These are phyloP conservation scores for Funneliformis mosseae DNA, from an alignment of 192 early-diverging fungal species.

Conservation along the genomic window DNA sequence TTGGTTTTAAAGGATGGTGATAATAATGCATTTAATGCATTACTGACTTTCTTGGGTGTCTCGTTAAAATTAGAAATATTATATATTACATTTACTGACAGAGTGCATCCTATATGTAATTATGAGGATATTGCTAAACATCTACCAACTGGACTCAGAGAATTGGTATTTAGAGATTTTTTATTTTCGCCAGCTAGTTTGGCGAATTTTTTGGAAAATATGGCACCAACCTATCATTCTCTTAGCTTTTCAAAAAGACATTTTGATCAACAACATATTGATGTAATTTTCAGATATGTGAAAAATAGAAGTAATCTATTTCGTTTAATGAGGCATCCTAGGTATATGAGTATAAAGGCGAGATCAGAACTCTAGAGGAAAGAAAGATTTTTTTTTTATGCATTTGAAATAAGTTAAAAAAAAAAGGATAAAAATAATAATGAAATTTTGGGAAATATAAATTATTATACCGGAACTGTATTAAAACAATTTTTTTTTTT, in stretches of 20 bases:
- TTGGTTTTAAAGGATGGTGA: background rate
- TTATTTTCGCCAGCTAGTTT: background rate
- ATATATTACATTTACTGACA: conserved; percentile 3
- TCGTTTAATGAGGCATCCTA: background rate
- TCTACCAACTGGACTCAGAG: background rate
- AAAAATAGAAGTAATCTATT: background rate
- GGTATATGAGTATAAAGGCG: background rate
- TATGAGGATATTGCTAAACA: conserved; percentile 7
- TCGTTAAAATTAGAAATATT: background rate
- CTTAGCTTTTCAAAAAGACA: conserved; percentile 7
- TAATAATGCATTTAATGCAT: conserved; percentile 1
- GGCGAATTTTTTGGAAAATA: background rate
- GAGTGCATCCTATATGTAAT: conserved; percentile 5
- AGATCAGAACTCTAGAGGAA: background rate
- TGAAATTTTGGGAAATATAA: no score
- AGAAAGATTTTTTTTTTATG: background rate
- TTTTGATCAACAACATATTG: background rate
- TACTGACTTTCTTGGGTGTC: background rate
- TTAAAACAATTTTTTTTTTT: no score
- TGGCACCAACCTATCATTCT: background rate
- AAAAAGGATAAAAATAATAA: no score
- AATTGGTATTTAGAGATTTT: background rate
- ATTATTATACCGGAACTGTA: no score
- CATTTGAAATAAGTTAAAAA: no score
- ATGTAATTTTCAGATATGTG: background rate